Percentiles rank a stretch among this genome's conserved stretches.
These are phyloP conservation scores for Fusarium keratoplasticum DNA, from an alignment of 2,329 filamentous ascomycete genomes.

Conservation along the genomic window DNA sequence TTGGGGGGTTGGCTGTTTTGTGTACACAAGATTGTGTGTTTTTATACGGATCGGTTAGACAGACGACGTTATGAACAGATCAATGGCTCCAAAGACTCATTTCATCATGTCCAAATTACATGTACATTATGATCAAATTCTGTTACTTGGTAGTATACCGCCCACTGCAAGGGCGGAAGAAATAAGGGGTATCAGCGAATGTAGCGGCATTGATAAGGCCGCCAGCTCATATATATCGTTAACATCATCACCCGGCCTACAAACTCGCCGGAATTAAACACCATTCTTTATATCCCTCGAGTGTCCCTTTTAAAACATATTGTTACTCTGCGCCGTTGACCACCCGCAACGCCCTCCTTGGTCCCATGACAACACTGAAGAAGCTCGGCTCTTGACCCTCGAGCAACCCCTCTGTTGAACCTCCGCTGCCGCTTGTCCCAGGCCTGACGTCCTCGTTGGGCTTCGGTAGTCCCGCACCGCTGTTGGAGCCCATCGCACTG, in stretches of 20 bases:
- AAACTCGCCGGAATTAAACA: conserved; percentile 4
- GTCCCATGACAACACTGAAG: conserved; percentile 76
- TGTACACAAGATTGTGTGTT: conserved; percentile 1
- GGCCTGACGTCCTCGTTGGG: conserved; percentile 44
- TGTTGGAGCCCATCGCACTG: conserved; percentile 40
- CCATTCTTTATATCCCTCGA: not conserved
- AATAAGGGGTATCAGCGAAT: conserved; percentile 42
- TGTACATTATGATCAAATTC: not conserved
- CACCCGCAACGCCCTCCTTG: conserved; percentile 74
- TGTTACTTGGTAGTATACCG: not conserved
- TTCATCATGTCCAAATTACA: not conserved
- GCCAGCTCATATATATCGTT: conserved; percentile 24
- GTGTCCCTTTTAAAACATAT: not conserved
- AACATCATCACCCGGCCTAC: conserved; percentile 18
- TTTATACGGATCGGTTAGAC: conserved; percentile 11
- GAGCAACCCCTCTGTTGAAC: conserved; percentile 63
- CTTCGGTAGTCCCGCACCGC: conserved; percentile 33
- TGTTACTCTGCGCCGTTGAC: conserved; percentile 64
- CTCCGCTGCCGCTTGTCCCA: conserved; percentile 48
- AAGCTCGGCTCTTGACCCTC: conserved; percentile 76
- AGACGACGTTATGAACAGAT: conserved; percentile 23
- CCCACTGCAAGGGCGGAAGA: not conserved
- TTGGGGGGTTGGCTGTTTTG: not conserved
- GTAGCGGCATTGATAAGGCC: conserved; percentile 13
- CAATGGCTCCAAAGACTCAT: not conserved